Conservation (phyloP, 140 eudicot genomes). For the Anethum foeniculum region DNA sequence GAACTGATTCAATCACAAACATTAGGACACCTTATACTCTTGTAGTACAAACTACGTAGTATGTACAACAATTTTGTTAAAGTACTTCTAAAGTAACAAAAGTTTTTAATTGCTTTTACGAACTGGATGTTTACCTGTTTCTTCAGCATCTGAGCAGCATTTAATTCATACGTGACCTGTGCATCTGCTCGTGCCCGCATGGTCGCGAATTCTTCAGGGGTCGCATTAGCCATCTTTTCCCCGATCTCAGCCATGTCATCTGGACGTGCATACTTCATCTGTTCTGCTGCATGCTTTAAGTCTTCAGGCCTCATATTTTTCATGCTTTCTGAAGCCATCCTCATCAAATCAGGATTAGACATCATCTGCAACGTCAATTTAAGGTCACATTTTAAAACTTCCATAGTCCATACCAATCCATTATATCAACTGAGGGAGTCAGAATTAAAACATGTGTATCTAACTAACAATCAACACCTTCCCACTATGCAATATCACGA, state of each 20-base stretch:
- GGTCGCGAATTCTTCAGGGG: constrained; percentile 82
- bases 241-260: constrained; percentile 90
- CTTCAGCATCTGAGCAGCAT: constrained; percentile 82
- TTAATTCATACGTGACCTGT: constrained; percentile 58
- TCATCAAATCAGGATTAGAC: constrained; percentile 91
- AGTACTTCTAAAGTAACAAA: neutral
- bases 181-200: constrained; percentile 83
- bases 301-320: constrained; percentile 79
- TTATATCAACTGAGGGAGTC: neutral
- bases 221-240: constrained; percentile 86
- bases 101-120: neutral
- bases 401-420: neutral
- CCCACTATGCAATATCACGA: neutral
- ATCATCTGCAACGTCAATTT: constrained; percentile 59
- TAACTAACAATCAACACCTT: neutral
- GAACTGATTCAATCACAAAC: neutral
- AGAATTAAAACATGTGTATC: neutral
- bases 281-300: constrained; percentile 81
- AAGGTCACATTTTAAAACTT: neutral
- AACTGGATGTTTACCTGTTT: constrained; percentile 50
- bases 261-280: constrained; percentile 78
- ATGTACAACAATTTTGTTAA: neutral
- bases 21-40: neutral
- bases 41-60: neutral
- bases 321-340: constrained; percentile 94